Conservation (phyloP, 495 filamentous ascomycete species). For the Talaromyces adpressus region DNA sequence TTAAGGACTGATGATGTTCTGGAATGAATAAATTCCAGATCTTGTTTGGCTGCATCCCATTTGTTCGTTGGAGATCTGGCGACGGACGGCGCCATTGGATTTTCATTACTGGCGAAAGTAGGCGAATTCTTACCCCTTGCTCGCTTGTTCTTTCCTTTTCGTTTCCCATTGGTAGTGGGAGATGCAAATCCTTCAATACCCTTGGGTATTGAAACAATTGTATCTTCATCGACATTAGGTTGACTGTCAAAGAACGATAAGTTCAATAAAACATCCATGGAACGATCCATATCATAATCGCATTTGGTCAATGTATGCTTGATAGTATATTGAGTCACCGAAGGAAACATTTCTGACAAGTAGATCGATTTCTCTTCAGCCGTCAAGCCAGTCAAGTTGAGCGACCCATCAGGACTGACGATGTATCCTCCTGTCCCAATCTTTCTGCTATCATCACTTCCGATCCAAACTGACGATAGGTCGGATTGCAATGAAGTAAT, state of each 20-base stretch:
- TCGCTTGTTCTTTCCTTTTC: constrained; percentile 38
- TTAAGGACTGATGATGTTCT: constrained; percentile 37
- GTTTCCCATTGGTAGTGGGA: constrained; percentile 24
- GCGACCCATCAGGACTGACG: constrained; percentile 23
- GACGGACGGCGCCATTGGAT: constrained; percentile 7
- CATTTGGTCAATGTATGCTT: constrained; percentile 56
- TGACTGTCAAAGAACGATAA: constrained; percentile 61
- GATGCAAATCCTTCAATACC: constrained; percentile 72
- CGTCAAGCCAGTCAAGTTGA: constrained; percentile 39
- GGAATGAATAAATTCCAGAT: constrained; percentile 53
- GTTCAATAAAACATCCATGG: constrained; percentile 78
- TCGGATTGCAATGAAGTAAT: constrained; percentile 31
- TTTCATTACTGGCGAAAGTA: constrained; percentile 10
- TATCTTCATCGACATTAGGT: constrained; percentile 22
- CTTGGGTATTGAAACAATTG: constrained; percentile 45
- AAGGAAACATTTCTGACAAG: constrained; percentile 65
- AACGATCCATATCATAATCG: constrained; percentile 52
- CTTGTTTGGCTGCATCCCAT: constrained; percentile 49
- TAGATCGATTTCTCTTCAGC: constrained; percentile 48
- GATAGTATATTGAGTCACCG: constrained; percentile 55
- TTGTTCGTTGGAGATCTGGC: constrained; percentile 27
- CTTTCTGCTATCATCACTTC: constrained; percentile 8
- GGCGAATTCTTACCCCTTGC: constrained; percentile 18
- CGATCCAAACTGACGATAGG: constrained; percentile 17
- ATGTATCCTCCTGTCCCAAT: constrained; percentile 21